phyloP scores from a whole-genome alignment of 129 eudicot species.

The Centella asiatica region DNA sequence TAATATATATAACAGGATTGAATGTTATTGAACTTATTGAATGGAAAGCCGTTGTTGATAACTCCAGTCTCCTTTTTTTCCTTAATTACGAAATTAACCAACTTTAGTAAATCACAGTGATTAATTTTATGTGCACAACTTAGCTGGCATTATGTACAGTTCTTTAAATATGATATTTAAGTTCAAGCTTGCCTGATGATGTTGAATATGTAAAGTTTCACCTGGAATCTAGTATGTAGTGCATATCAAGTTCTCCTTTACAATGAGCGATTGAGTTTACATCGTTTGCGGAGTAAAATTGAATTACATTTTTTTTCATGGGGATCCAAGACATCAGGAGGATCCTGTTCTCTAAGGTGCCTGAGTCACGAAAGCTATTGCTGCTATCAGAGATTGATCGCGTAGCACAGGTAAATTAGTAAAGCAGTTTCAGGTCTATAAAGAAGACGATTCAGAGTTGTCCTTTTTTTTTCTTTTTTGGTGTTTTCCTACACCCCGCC shows the following conservation, averaged over 20 bases:
- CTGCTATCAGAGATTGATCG: slow-evolving; percentile 76
- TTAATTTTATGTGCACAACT: too few species aligned
- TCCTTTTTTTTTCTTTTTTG: too few species aligned
- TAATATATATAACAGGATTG: too few species aligned
- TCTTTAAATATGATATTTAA: too few species aligned
- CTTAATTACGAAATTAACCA: too few species aligned
- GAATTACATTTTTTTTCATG: slow-evolving; percentile 21
- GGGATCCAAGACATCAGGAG: slow-evolving; percentile 74
- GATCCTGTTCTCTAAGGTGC: slow-evolving; percentile 70
- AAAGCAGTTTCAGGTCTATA: not conserved
- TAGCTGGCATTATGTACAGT: too few species aligned
- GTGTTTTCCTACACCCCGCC: too few species aligned
- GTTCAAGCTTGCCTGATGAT: too few species aligned
- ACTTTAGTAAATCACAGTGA: too few species aligned
- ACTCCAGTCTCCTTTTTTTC: too few species aligned
- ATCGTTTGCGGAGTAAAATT: slow-evolving; percentile 6
- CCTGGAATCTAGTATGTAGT: not conserved
- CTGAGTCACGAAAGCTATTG: slow-evolving; percentile 59
- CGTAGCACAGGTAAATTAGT: slow-evolving; percentile 59
- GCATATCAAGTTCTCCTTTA: slow-evolving; percentile 3
- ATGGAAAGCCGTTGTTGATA: too few species aligned
- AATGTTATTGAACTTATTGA: too few species aligned
- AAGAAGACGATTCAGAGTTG: not conserved
- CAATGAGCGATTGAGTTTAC: not conserved
- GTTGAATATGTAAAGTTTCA: not conserved